These are phyloP conservation scores for Candida silvicultrix DNA, from an alignment of 805 yeast species.

Conservation along the genomic window DNA sequence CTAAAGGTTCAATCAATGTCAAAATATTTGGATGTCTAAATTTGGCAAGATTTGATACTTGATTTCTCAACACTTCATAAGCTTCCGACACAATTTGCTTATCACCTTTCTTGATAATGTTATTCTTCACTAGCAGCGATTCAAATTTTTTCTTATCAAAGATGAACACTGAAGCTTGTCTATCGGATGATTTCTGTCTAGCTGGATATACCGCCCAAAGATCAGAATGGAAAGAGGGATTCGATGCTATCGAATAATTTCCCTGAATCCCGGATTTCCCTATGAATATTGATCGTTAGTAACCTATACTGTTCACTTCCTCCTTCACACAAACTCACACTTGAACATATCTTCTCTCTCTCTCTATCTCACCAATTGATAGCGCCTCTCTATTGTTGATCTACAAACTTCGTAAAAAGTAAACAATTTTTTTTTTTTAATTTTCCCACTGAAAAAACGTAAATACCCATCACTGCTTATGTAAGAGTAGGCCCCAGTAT, in stretches of 20 bases:
- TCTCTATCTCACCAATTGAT: no score
- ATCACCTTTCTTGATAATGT: conserved; percentile 42
- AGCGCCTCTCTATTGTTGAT: no score
- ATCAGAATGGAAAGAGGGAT: conserved; percentile 66
- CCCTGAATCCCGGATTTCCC: conserved; percentile 54
- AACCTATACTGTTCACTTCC: no score
- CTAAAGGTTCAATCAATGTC: conserved; percentile 81
- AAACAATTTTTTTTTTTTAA: no score
- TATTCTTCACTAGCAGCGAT: conserved; percentile 41
- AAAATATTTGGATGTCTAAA: conserved; percentile 86
- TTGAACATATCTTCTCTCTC: neutral
- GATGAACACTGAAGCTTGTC: conserved; percentile 74
- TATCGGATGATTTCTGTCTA: conserved; percentile 56
- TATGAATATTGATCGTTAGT: neutral
- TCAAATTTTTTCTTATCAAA: conserved; percentile 79
- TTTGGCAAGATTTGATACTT: conserved; percentile 67
- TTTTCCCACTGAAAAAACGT: no score
- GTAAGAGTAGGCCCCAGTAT: no score
- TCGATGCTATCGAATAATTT: conserved; percentile 59
- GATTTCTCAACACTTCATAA: conserved; percentile 57
- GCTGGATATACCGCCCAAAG: conserved; percentile 87
- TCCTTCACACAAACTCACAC: no score
- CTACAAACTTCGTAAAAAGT: no score
- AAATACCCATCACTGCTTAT: no score
- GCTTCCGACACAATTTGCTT: conserved; percentile 50